A percentile compares a stretch with the other conserved stretches of the same genome.
Evolutionary conservation across 2,329 filamentous ascomycete genomes (phyloP).

Genomic region (Arthrobotrys entomopaga): DNA sequence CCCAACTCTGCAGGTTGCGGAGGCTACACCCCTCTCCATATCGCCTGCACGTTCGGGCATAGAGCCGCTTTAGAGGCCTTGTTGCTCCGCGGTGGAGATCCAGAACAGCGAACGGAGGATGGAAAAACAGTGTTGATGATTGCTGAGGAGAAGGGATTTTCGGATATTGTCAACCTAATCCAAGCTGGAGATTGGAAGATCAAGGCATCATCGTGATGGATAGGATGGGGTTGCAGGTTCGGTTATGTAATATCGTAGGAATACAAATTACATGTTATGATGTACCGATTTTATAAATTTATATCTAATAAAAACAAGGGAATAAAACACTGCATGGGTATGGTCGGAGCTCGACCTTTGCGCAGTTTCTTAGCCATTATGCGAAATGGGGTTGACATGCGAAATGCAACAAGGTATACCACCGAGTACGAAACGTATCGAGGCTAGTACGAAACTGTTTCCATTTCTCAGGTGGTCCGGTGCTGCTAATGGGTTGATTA

Average conservation of each 20-base stretch:
- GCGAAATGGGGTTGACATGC: no score
- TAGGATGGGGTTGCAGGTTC: constrained; percentile 14
- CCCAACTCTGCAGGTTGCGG: constrained; percentile 33
- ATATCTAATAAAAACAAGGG: no score
- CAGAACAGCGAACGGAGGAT: constrained; percentile 32
- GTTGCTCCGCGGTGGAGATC: constrained; percentile 29
- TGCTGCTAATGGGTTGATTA: no score
- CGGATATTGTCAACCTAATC: constrained; percentile 26
- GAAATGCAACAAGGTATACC: no score
- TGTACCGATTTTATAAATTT: no score
- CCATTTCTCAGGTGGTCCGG: no score
- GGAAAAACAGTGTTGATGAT: constrained; percentile 28
- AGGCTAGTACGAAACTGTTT: no score
- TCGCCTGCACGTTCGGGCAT: constrained; percentile 35
- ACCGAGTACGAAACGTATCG: no score
- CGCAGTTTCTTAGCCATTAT: no score
- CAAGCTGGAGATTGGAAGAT: constrained; percentile 21
- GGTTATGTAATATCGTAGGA: constrained; percentile 13
- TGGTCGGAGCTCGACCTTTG: no score
- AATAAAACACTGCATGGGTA: no score
- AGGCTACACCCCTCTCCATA: constrained; percentile 41
- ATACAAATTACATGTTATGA: constrained; percentile 7
- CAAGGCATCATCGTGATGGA: constrained; percentile 7
- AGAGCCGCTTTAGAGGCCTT: constrained; percentile 24
- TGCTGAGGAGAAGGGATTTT: constrained; percentile 26